Percentiles rank a stretch among this genome's conserved stretches.
Evolutionary conservation across 768 basidiomycete genomes (phyloP).

Genomic region (Lyophyllum shimeji): DNA sequence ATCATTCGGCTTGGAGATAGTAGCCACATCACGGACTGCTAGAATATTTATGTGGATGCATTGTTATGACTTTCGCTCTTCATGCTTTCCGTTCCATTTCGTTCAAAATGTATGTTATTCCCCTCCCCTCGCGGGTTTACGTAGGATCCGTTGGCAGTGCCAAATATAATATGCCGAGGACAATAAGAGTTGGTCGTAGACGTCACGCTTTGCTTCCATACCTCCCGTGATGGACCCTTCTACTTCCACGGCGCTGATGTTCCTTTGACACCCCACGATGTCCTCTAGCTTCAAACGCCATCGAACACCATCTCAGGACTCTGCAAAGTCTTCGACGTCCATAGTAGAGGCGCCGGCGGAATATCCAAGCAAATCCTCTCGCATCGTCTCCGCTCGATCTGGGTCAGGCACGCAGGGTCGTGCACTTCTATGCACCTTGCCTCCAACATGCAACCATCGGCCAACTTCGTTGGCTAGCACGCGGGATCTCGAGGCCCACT

Average conservation of each 20-base stretch:
- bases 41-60: constrained; percentile 11
- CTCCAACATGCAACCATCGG: constrained; percentile 75
- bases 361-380: constrained; percentile 26
- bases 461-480: constrained; percentile 66
- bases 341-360: constrained; percentile 29
- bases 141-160: constrained; percentile 12
- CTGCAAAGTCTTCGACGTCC: constrained; percentile 33
- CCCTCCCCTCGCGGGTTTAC: constrained; percentile 2
- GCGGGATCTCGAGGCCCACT: constrained; percentile 78
- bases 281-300: constrained; percentile 33
- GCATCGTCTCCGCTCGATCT: constrained; percentile 20
- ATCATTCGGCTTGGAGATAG: constrained; percentile 4
- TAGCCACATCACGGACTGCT: constrained; percentile 2
- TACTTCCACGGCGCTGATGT: background rate
- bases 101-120: constrained; percentile 13
- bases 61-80: background rate
- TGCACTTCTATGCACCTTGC: constrained; percentile 67
- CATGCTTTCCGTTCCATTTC: constrained; percentile 5
- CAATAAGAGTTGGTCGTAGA: background rate
- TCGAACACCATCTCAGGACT: constrained; percentile 35
- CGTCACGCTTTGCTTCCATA: background rate
- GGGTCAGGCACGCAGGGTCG: constrained; percentile 22
- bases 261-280: constrained; percentile 10
- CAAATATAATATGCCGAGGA: constrained; percentile 7
- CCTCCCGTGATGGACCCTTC: too few relatives aligned